Percentiles rank a stretch among this genome's conserved stretches.
Conservation (phyloP, 2,329 filamentous ascomycete genomes). For the Pseudogymnoascus sp. region DNA sequence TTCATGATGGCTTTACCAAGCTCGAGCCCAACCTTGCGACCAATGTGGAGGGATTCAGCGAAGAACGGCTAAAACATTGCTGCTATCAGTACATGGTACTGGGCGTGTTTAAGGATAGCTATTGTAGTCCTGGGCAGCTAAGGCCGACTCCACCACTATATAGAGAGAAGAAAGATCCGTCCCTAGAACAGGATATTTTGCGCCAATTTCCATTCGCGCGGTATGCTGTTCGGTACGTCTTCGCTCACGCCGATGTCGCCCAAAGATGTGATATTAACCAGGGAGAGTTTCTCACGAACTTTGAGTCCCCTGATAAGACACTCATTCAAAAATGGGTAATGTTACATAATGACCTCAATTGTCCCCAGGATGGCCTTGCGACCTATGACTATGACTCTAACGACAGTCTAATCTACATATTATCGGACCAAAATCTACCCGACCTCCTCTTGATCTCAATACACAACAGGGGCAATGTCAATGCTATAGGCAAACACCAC, state of each 20-base stretch:
- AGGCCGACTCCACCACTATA: slow-evolving; percentile 10
- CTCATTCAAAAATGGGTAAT: background rate
- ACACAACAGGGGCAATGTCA: background rate
- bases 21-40: background rate
- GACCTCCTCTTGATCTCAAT: background rate
- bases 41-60: slow-evolving; percentile 13
- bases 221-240: slow-evolving; percentile 34
- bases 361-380: too few relatives aligned
- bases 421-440: background rate
- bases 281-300: background rate
- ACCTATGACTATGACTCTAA: background rate
- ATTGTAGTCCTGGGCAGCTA: slow-evolving; percentile 11
- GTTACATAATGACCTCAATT: background rate
- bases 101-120: slow-evolving; percentile 15
- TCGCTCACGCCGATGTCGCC: slow-evolving; percentile 36
- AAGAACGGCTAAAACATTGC: slow-evolving; percentile 38
- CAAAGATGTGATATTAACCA: slow-evolving; percentile 9
- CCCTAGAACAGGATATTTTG: slow-evolving; percentile 7
- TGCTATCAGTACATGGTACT: slow-evolving; percentile 35
- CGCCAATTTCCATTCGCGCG: slow-evolving; percentile 36
- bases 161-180: slow-evolving; percentile 16
- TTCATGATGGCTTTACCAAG: background rate
- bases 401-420: background rate
- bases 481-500: background rate
- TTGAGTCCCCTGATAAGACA: background rate